phyloP scores from a whole-genome alignment of 148 eudicot genomes.

The Heliosperma pusillum region DNA sequence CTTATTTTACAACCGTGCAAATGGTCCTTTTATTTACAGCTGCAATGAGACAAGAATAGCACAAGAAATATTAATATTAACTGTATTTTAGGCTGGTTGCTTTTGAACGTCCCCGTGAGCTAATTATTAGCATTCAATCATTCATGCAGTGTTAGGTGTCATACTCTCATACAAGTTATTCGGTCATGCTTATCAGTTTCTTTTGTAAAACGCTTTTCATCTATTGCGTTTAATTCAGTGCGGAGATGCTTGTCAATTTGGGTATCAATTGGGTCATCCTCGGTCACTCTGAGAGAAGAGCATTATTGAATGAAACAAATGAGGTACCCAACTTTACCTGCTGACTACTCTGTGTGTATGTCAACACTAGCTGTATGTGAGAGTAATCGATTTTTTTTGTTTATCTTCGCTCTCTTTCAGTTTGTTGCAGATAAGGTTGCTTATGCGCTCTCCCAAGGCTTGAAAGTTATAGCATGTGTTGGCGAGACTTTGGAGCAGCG shows the following conservation, averaged over 20 bases:
- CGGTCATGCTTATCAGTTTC: neutral
- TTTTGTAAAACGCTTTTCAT: neutral
- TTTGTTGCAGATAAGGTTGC: conserved; percentile 64
- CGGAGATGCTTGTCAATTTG: conserved; percentile 66
- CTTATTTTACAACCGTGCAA: neutral
- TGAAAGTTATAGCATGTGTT: conserved; percentile 69
- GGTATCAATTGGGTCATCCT: conserved; percentile 65
- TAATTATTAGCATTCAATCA: too few species aligned
- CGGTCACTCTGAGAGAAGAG: conserved; percentile 68
- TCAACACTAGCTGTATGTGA: neutral
- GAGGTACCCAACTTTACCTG: conserved; percentile 33
- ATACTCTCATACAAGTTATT: neutral
- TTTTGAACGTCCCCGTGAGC: neutral
- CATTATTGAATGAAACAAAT: conserved; percentile 49
- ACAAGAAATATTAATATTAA: neutral
- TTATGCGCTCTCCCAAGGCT: conserved; percentile 59
- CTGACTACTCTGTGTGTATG: neutral
- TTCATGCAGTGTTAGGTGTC: neutral
- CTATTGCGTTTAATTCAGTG: conserved; percentile 29
- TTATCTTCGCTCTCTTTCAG: conserved; percentile 29
- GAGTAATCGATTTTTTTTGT: neutral
- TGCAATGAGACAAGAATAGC: neutral
- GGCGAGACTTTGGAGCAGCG: conserved; percentile 76
- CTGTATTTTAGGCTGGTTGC: neutral
- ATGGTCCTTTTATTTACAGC: too few species aligned